Conservation (phyloP, 106 monocot genomes). For the Platanthera guangdongensis region DNA sequence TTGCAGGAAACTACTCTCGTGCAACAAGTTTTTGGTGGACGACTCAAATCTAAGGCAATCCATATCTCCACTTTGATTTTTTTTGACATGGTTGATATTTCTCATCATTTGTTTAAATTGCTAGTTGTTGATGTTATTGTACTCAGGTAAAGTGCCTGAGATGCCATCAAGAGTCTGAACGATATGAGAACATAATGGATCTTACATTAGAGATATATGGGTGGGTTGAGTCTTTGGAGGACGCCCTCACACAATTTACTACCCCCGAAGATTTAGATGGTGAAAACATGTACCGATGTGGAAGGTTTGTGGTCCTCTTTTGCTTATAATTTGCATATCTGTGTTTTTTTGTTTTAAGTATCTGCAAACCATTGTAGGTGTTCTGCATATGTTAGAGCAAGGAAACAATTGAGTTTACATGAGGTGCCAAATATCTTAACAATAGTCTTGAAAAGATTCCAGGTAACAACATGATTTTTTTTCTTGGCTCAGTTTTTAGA, state of each 20-base stretch:
- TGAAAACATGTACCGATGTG: conserved; percentile 97
- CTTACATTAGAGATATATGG: conserved; percentile 96
- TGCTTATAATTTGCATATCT: not conserved
- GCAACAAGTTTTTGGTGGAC: conserved; percentile 94
- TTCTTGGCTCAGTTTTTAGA: not conserved
- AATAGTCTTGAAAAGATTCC: conserved; percentile 97
- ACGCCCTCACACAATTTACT: conserved; percentile 94
- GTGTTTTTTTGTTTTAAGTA: not conserved
- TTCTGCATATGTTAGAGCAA: conserved; percentile 76
- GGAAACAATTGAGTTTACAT: conserved; percentile 83
- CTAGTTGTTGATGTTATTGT: not conserved
- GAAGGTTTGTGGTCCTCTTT: conserved; percentile 43
- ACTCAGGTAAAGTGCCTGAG: conserved; percentile 82
- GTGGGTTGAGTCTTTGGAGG: conserved; percentile 93
- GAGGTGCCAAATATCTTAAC: conserved; percentile 96
- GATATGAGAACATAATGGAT: conserved; percentile 97
- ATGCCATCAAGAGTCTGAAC: conserved; percentile 84
- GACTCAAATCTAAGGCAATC: conserved; percentile 79
- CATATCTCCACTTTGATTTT: no score
- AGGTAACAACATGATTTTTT: conserved; percentile 38
- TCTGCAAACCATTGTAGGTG: conserved; percentile 40
- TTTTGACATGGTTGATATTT: not conserved
- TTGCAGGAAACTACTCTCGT: conserved; percentile 93
- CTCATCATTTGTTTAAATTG: conserved; percentile 1
- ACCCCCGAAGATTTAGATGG: conserved; percentile 97